A percentile compares a stretch with the other conserved stretches of the same genome.
Conservation (phyloP, 106 monocot genomes). For the Dioscorea zingiberensis region DNA sequence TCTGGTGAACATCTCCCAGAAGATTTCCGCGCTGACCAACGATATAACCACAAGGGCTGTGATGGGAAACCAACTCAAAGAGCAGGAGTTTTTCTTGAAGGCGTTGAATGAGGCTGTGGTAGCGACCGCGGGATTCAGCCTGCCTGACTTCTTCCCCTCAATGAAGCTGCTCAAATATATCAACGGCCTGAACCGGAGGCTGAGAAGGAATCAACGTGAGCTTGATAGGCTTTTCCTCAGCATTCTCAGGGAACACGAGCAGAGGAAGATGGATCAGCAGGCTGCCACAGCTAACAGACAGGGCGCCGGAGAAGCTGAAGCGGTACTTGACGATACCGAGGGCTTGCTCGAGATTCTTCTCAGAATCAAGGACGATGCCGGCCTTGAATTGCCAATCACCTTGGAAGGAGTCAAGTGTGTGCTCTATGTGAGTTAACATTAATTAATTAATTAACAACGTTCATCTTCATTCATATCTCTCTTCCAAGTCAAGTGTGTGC, state of each 20-base stretch:
- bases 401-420: constrained; percentile 21
- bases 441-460: not conserved
- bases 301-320: not conserved
- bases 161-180: not conserved
- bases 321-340: not conserved
- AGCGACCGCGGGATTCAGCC: constrained; percentile 7
- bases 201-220: constrained; percentile 2
- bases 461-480: no score
- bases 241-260: constrained; percentile 19
- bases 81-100: not conserved
- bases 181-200: constrained; percentile 3
- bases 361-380: constrained; percentile 12
- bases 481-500: constrained; percentile 11
- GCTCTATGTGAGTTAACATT: constrained; percentile 18
- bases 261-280: not conserved
- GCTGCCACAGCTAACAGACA: no score
- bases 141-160: constrained; percentile 40
- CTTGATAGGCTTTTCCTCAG: constrained; percentile 10
- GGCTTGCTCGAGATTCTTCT: constrained; percentile 32
- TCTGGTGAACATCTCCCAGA: not conserved
- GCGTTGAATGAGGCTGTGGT: not conserved
- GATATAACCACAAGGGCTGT: not conserved
- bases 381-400: not conserved
- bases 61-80: not conserved
- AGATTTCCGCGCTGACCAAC: not conserved